Percentiles rank a stretch among this genome's conserved stretches.
phyloP scores from a whole-genome alignment of 164 flowering plant species.

The Chloranthus sessilifolius region DNA sequence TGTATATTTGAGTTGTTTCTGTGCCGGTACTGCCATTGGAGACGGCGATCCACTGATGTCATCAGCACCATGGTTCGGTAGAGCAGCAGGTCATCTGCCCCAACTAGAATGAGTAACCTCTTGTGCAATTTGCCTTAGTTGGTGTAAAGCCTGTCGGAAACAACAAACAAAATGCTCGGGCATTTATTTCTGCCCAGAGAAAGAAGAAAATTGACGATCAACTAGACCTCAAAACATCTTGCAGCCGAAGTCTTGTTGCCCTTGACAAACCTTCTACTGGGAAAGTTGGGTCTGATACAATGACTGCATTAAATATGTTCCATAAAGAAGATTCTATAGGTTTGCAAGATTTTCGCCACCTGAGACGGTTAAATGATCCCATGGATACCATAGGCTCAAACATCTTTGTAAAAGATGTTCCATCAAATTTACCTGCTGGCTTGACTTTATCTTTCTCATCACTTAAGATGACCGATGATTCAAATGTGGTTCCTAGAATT shows the following conservation, averaged over 20 bases:
- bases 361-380: conserved; percentile 7
- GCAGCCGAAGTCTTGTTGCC: conserved; percentile 31
- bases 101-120: no score
- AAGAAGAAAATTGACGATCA: conserved; percentile 40
- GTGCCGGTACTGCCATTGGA: conserved; percentile 75
- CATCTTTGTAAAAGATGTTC: conserved; percentile 36
- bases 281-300: conserved; percentile 30
- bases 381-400: conserved; percentile 13
- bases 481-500: conserved; percentile 27
- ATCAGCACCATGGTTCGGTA: conserved; percentile 62
- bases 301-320: conserved; percentile 10
- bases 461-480: conserved; percentile 35
- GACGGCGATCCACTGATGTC: conserved; percentile 61
- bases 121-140: no score
- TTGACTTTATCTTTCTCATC: conserved; percentile 29
- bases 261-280: conserved; percentile 39
- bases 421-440: conserved; percentile 32
- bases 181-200: conserved; percentile 32
- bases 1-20: conserved; percentile 83
- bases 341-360: conserved; percentile 10
- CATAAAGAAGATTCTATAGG: conserved; percentile 14
- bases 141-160: no score
- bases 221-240: conserved; percentile 35
- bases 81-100: no score
- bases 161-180: no score